Evolutionary conservation across 352 stramenopile genomes (phyloP).

Genomic region (Peronospora destructor): DNA sequence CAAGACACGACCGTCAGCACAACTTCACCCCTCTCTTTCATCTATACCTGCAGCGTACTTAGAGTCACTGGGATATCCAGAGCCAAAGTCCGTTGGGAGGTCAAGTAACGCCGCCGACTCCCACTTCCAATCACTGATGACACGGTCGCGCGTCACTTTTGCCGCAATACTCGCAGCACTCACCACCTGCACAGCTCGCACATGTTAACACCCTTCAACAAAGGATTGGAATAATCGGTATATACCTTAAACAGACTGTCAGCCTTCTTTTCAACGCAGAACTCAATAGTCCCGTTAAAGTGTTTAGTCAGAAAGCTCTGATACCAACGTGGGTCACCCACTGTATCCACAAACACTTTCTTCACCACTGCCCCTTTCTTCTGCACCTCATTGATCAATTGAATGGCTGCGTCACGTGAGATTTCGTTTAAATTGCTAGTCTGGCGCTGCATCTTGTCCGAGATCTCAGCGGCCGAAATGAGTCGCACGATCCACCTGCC

Average conservation of each 20-base stretch:
- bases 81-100: slow-evolving; percentile 76
- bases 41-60: slow-evolving; percentile 40
- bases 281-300: slow-evolving; percentile 85
- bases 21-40: not conserved
- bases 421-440: slow-evolving; percentile 92
- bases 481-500: slow-evolving; percentile 86
- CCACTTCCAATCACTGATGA: slow-evolving; percentile 87
- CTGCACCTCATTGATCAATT: slow-evolving; percentile 89
- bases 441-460: slow-evolving; percentile 90
- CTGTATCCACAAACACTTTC: slow-evolving; percentile 92
- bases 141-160: slow-evolving; percentile 89
- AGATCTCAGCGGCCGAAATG: slow-evolving; percentile 91
- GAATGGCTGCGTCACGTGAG: slow-evolving; percentile 88
- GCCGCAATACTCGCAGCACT: slow-evolving; percentile 90
- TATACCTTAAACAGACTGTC: slow-evolving; percentile 92
- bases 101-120: slow-evolving; percentile 53
- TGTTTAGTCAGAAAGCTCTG: slow-evolving; percentile 88
- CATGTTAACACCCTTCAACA: not conserved
- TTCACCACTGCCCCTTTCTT: slow-evolving; percentile 79
- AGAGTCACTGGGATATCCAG: slow-evolving; percentile 89
- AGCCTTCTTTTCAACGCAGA: slow-evolving; percentile 94
- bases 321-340: slow-evolving; percentile 89
- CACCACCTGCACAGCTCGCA: slow-evolving; percentile 47
- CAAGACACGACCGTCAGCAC: slow-evolving; percentile 5
- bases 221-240: not conserved